Evolutionary conservation across 2,329 filamentous ascomycete species (phyloP).

Genomic region (Neoarthrinium moseri): DNA sequence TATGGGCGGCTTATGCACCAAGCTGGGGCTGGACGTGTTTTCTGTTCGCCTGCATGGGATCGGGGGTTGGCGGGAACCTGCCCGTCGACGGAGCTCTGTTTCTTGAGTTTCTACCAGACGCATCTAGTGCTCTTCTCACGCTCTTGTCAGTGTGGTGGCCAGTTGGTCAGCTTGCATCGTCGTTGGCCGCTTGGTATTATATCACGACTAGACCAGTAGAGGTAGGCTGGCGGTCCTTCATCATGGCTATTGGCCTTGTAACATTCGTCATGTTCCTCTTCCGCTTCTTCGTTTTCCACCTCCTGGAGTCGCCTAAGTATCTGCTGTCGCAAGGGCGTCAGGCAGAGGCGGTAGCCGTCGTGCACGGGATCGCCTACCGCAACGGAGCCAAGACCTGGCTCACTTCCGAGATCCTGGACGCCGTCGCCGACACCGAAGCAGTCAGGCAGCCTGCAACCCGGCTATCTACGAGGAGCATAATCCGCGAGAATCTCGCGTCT

Average conservation of each 20-base stretch:
- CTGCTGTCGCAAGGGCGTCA: constrained; percentile 75
- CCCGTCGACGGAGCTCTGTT: constrained; percentile 80
- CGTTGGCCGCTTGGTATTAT: constrained; percentile 72
- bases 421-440: constrained; percentile 46
- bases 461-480: constrained; percentile 36
- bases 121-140: constrained; percentile 71
- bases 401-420: constrained; percentile 66
- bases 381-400: constrained; percentile 73
- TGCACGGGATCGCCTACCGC: constrained; percentile 74
- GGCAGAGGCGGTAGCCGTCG: constrained; percentile 73
- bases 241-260: constrained; percentile 67
- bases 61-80: constrained; percentile 73
- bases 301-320: constrained; percentile 85
- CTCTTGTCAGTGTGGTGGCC: constrained; percentile 88
- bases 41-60: constrained; percentile 60
- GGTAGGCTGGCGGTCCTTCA: constrained; percentile 75
- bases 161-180: constrained; percentile 73
- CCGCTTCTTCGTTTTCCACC: constrained; percentile 77
- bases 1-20: constrained; percentile 64
- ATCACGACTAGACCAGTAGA: constrained; percentile 67
- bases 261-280: constrained; percentile 76
- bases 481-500: constrained; percentile 59
- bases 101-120: constrained; percentile 77
- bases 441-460: constrained; percentile 16
- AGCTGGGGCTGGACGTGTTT: constrained; percentile 66